Evolutionary conservation across 2,329 filamentous ascomycete species (phyloP), one percentile per base, ranked within the genome.

Genomic region (Penicillium sp.): DNA sequence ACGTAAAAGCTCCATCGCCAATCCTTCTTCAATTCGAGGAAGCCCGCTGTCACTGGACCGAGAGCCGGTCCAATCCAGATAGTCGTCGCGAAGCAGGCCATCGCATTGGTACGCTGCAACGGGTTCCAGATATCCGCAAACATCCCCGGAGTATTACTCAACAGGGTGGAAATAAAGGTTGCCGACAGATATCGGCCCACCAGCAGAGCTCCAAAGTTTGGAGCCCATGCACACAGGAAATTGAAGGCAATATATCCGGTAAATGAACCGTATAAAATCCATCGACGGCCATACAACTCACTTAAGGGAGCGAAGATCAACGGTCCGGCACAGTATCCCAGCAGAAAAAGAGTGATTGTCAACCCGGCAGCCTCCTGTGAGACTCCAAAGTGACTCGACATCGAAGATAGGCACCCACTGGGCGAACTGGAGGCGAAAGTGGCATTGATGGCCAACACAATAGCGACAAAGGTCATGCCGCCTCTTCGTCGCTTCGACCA

Each of bases 231-330:
- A 53, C 77, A 80, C 2, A 55, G 38, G 13, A 61, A 73, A 9
- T 56, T 57, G 36, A 57, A 56, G 59, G 76, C 74, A 52, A 80
- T 61, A 50, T 74, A 73, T 11, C 53, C 34, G 8, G 43, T 18
- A 13, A 61, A 73, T 5, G 39, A 48, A 11, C 54, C 55, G 59
- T 77, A 75, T 54, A 80, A 77, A 40, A 81, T 72, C 54, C 67
- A 69, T 50, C 76, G 47, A 26, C 55, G 45, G 39, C 83, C 82
- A 49, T 78, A 79, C 50, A 85, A 81, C 61, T 87, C 84, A 38
- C 79, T 84, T 3, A 86, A 61, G 0, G 84, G 84, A 0, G 81
- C 83, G 73, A 82, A 85, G 9, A 84, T 64, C 7, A 84, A 65
- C 0, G 80, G 80, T 0, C 81, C 81, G 2, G 76, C 73, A 18